phyloP scores from a whole-genome alignment of 1,284 basidiomycete genomes.

The Marasmius oreades region DNA sequence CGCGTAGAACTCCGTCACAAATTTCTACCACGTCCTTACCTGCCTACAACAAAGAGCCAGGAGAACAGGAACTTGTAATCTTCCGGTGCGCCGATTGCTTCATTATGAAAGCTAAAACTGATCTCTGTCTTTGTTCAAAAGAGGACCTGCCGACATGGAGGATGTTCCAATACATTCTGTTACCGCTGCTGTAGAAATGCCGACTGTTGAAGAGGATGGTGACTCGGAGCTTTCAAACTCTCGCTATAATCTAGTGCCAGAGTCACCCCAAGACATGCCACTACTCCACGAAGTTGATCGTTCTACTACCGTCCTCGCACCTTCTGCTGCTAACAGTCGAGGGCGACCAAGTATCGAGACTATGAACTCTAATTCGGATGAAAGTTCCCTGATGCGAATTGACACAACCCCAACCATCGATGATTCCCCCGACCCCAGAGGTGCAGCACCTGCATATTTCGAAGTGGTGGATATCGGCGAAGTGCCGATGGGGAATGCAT shows the following conservation, averaged over 20 bases:
- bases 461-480: slow-evolving; percentile 42
- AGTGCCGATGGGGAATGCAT: slow-evolving; percentile 1
- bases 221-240: slow-evolving; percentile 24
- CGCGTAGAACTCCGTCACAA: slow-evolving; percentile 51
- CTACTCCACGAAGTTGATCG: slow-evolving; percentile 25
- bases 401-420: slow-evolving; percentile 22
- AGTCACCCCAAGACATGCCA: slow-evolving; percentile 30
- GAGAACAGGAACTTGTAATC: slow-evolving; percentile 74
- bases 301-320: slow-evolving; percentile 15
- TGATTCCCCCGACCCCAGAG: slow-evolving; percentile 36
- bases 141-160: slow-evolving; percentile 39
- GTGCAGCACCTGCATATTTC: slow-evolving; percentile 62
- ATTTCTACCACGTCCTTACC: slow-evolving; percentile 72
- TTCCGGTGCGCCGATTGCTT: slow-evolving; percentile 42
- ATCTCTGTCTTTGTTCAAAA: slow-evolving; percentile 14
- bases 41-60: slow-evolving; percentile 75
- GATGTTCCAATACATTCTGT: slow-evolving; percentile 28
- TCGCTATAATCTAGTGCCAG: slow-evolving; percentile 29
- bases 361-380: slow-evolving; percentile 5
- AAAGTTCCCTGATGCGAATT: slow-evolving; percentile 24
- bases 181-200: slow-evolving; percentile 28
- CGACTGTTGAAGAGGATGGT: slow-evolving; percentile 29
- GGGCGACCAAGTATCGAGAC: slow-evolving; percentile 17
- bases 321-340: slow-evolving; percentile 17
- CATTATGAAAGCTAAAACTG: not conserved